Base-by-base conservation (phyloP, 805 yeast species). In the Candida ortonii region DNA sequence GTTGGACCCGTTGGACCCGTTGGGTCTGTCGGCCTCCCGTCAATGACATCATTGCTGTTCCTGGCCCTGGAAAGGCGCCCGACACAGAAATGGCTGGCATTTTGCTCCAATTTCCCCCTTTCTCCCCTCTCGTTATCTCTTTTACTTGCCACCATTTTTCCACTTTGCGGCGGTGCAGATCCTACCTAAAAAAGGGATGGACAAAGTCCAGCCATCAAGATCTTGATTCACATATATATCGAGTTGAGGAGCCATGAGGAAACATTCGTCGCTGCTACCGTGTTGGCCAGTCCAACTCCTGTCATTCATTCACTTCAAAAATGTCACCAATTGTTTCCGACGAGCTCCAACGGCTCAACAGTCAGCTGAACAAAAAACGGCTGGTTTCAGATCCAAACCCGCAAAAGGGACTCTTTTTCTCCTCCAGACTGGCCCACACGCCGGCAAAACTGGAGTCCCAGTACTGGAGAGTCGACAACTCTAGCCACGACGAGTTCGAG, bases 401-500 rank as follows among this genome's bases (percentile, higher is more conserved):
- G 12, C 15, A 16, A 14, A 18, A 14, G 5, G 38, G 25, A 16
- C 20, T 36, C 8, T 28, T 33, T 13, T 33, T 30, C 26, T 37
- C 34, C 14, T 22, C 32, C 26, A 38, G 33, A 16, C 28, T 38
- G 7, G 16, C 38, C 7, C 23, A 25, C 9, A 9, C 25, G 19
- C 14, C 44, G 15, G 22, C 33, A 15, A 70, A 52, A 25, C 33
- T 58, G 15, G 45, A 49, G 27, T 56, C 65, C 5, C 53, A 48
- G 38, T 62, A 62, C 34, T 62, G 68, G 68, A 53, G 53, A 33
- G 40, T 62, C 7, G 55, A 48, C n/a, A 34, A 25, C 13, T 30
- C 45, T 6, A 26, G 34, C n/a, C 22, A 36, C 3, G 45, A 43
- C 29, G 38, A 34, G 6, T 42, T 33, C 21, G 43, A 44, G 16